phyloP scores from a whole-genome alignment of 495 filamentous ascomycete genomes.

The Entonaema liquescens region DNA sequence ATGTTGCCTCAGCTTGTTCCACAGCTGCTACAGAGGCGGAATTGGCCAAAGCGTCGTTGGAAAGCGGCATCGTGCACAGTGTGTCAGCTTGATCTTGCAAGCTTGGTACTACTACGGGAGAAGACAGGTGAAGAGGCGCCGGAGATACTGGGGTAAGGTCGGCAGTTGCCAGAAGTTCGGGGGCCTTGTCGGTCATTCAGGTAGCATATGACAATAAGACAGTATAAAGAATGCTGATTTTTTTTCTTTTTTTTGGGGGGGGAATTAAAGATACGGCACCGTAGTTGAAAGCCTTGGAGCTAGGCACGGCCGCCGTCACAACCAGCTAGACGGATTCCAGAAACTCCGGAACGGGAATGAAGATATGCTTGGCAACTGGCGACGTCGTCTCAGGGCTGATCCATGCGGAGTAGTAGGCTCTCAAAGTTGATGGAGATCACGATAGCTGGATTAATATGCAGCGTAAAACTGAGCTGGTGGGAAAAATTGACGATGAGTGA shows the following conservation, averaged over 20 bases:
- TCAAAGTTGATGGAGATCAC: constrained; percentile 8
- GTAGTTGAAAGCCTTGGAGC: not conserved
- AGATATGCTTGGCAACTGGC: not conserved
- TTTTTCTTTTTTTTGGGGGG: no score
- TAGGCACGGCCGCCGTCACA: not conserved
- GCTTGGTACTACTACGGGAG: constrained; percentile 48
- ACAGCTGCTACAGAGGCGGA: constrained; percentile 3
- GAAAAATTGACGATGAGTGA: not conserved
- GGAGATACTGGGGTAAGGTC: constrained; percentile 48
- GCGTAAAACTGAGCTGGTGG: not conserved
- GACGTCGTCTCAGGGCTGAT: not conserved
- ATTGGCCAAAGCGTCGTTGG: not conserved
- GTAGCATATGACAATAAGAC: constrained; percentile 3
- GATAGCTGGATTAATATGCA: constrained; percentile 1
- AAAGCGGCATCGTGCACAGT: constrained; percentile 26
- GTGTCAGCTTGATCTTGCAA: constrained; percentile 51
- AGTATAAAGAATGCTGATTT: constrained; percentile 24
- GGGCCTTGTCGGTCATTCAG: constrained; percentile 50
- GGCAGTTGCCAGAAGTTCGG: constrained; percentile 50
- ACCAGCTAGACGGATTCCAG: not conserved
- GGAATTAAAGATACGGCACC: not conserved
- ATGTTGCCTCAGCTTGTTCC: not conserved
- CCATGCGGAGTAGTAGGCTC: not conserved
- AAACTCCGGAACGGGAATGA: not conserved
- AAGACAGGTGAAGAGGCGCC: constrained; percentile 45